Evolutionary conservation across 2,329 filamentous ascomycete genomes (phyloP).

Genomic region (Diaporthe ilicicola): DNA sequence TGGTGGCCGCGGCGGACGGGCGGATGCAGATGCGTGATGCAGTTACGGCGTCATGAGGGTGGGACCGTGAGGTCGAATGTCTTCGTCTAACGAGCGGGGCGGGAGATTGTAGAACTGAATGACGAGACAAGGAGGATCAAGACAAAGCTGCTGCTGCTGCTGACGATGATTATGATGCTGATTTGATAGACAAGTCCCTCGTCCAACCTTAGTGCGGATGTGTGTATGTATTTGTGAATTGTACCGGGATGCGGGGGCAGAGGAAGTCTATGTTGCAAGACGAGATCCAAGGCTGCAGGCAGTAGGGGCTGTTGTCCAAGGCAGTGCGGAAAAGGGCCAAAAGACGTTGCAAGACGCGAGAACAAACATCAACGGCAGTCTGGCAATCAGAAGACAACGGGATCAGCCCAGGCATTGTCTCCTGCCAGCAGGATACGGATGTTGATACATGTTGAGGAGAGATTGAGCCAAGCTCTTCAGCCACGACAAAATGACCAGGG

Average conservation of each 20-base stretch:
- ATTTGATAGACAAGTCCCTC: neutral
- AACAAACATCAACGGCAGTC: neutral
- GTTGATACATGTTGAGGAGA: slow-evolving; percentile 16
- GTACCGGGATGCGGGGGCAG: neutral
- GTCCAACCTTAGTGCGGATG: neutral
- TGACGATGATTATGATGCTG: neutral
- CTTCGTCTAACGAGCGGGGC: neutral
- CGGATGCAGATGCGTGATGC: neutral
- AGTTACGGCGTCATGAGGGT: neutral
- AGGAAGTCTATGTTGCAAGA: neutral
- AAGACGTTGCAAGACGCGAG: neutral
- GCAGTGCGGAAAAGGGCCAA: neutral
- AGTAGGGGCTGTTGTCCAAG: slow-evolving; percentile 2
- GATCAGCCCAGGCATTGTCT: neutral
- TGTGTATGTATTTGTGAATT: neutral
- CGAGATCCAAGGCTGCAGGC: neutral
- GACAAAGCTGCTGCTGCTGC: neutral
- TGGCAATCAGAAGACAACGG: neutral
- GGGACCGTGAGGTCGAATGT: neutral
- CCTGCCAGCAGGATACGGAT: slow-evolving; percentile 23
- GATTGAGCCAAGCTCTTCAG: slow-evolving; percentile 16
- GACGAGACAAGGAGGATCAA: neutral
- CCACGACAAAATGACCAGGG: neutral
- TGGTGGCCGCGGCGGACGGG: neutral
- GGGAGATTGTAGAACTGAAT: neutral